phyloP scores from a whole-genome alignment of 2,329 filamentous ascomycete species.

The Talaromyces sp. region DNA sequence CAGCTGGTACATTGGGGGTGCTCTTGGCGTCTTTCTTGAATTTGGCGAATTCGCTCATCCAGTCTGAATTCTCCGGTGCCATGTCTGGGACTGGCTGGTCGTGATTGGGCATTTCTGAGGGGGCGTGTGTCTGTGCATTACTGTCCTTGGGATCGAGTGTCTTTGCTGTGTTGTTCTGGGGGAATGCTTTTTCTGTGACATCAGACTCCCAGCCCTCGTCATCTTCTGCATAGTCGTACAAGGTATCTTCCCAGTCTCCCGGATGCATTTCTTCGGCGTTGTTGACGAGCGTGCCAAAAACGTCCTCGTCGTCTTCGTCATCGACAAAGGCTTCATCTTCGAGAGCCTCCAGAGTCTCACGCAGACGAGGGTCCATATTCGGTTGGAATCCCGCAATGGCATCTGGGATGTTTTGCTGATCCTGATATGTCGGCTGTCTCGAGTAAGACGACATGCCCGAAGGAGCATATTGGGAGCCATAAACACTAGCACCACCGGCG shows the following conservation, averaged over 20 bases:
- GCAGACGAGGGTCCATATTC: slow-evolving; percentile 90
- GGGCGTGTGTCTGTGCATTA: slow-evolving; percentile 18
- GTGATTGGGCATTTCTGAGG: slow-evolving; percentile 31
- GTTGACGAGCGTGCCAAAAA: slow-evolving; percentile 70
- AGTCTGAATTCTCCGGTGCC: slow-evolving; percentile 67
- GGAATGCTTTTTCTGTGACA: slow-evolving; percentile 71
- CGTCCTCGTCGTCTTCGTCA: slow-evolving; percentile 69
- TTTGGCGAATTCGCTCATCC: slow-evolving; percentile 88
- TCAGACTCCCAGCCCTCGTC: slow-evolving; percentile 95
- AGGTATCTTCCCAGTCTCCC: slow-evolving; percentile 68
- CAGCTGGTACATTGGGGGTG: neutral
- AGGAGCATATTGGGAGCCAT: slow-evolving; percentile 38
- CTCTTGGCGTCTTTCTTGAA: slow-evolving; percentile 74
- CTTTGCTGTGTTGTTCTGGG: slow-evolving; percentile 26
- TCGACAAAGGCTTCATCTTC: slow-evolving; percentile 95
- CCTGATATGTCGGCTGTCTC: slow-evolving; percentile 74
- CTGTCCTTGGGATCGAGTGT: slow-evolving; percentile 36
- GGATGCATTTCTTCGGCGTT: slow-evolving; percentile 67
- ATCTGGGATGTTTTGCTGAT: slow-evolving; percentile 89
- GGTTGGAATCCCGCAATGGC: slow-evolving; percentile 90
- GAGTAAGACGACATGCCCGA: slow-evolving; percentile 66
- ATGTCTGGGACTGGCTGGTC: slow-evolving; percentile 35
- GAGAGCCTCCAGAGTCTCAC: slow-evolving; percentile 86
- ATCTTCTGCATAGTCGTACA: slow-evolving; percentile 50
- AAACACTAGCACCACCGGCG: slow-evolving; percentile 26